Evolutionary conservation across 2,329 filamentous ascomycete species (phyloP).

Genomic region (Aspergillus versicolor): DNA sequence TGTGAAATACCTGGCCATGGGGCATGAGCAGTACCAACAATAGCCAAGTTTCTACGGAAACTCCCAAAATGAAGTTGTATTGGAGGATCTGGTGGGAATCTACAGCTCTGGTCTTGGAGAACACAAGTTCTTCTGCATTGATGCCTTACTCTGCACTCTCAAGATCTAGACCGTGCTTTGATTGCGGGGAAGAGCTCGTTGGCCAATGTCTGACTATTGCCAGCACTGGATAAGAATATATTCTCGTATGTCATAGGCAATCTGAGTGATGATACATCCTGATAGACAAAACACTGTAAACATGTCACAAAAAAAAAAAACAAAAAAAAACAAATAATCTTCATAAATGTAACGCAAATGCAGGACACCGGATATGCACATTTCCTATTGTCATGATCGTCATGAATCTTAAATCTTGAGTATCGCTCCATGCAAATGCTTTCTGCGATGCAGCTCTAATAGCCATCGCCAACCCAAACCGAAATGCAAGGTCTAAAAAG

Average conservation of each 20-base stretch:
- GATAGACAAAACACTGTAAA: not conserved
- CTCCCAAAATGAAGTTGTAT: not conserved
- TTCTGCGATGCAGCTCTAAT: not conserved
- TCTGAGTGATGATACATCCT: not conserved
- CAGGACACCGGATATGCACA: constrained; percentile 1
- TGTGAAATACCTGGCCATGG: not conserved
- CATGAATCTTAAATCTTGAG: not conserved
- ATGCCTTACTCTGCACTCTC: not conserved
- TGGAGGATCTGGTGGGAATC: not conserved
- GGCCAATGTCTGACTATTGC: not conserved
- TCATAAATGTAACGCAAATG: not conserved
- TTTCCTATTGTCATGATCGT: not conserved
- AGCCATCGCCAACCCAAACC: not conserved
- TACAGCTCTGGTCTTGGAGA: not conserved
- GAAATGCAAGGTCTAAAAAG: not conserved
- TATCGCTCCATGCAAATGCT: constrained; percentile 7
- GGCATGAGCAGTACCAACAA: not conserved
- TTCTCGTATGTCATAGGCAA: not conserved
- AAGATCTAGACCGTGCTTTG: not conserved
- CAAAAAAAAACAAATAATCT: not conserved
- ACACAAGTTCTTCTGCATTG: not conserved
- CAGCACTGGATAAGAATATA: not conserved
- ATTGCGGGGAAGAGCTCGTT: not conserved
- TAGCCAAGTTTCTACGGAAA: not conserved
- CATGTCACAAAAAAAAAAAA: not conserved